Percentiles rank a stretch among this genome's conserved stretches.
Conservation (phyloP, 495 filamentous ascomycete genomes). For the Chaetomium tenue region DNA sequence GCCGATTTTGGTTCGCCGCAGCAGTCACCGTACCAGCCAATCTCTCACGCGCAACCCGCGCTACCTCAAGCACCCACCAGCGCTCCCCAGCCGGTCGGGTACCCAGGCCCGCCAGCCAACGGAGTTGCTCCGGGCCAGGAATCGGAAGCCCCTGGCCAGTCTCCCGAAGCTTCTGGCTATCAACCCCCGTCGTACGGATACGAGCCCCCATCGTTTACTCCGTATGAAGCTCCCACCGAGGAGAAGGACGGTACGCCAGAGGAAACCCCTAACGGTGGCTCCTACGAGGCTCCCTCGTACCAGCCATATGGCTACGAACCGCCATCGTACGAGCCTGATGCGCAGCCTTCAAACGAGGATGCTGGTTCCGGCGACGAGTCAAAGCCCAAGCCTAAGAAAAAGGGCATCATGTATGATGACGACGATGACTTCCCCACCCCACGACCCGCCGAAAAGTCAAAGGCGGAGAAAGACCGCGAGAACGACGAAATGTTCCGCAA, state of each 20-base stretch:
- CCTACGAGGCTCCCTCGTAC: conserved; percentile 53
- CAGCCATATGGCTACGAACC: conserved; percentile 55
- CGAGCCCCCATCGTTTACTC: conserved; percentile 40
- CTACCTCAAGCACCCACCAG: conserved; percentile 16
- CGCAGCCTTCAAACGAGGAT: conserved; percentile 41
- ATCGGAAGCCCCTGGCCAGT: conserved; percentile 9
- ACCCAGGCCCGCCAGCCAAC: conserved; percentile 20
- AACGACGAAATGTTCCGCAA: conserved; percentile 76
- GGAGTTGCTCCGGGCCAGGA: conserved; percentile 1
- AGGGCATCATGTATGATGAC: conserved; percentile 76
- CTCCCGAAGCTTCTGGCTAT: conserved; percentile 30
- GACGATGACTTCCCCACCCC: conserved; percentile 56
- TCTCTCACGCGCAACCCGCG: conserved; percentile 17
- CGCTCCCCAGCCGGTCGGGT: conserved; percentile 32
- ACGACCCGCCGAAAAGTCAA: conserved; percentile 47
- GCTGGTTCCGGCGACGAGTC: conserved; percentile 39
- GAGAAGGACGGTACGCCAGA: conserved; percentile 29
- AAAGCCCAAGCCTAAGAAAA: conserved; percentile 64
- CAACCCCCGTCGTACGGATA: conserved; percentile 47
- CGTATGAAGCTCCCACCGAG: conserved; percentile 34
- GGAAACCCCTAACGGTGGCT: conserved; percentile 30
- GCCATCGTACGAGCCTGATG: conserved; percentile 54
- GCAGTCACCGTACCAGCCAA: conserved; percentile 21
- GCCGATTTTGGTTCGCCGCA: conserved; percentile 21
- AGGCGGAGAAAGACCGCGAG: conserved; percentile 58